A percentile compares a stretch with the other conserved stretches of the same genome.
phyloP scores from a whole-genome alignment of 345 rosid species.

The Camelina laxa region DNA sequence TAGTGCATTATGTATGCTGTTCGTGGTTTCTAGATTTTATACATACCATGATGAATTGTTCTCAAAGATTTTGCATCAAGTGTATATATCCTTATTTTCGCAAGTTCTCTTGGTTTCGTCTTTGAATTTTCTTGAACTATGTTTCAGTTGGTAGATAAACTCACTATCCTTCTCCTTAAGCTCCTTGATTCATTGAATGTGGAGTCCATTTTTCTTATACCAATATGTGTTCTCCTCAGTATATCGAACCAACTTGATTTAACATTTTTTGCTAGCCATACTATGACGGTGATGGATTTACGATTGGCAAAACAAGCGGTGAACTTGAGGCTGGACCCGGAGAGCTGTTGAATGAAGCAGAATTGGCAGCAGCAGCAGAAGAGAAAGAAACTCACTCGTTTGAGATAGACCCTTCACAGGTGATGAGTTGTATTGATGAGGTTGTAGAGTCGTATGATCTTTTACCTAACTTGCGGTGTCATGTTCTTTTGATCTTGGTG shows the following conservation, averaged over 20 bases:
- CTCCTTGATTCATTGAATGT: conserved; percentile 12
- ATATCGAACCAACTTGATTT: conserved; percentile 12
- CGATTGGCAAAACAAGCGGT: conserved; percentile 70
- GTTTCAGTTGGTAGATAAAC: conserved; percentile 14
- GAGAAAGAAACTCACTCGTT: conserved; percentile 93
- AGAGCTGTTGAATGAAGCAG: conserved; percentile 82
- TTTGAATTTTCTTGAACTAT: conserved; percentile 2
- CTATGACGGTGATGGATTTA: conserved; percentile 65
- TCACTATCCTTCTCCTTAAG: background rate
- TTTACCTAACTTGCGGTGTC: background rate
- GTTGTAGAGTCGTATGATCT: conserved; percentile 15
- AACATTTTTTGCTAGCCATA: conserved; percentile 45
- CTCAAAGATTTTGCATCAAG: too few species aligned
- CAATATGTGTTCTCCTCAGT: conserved; percentile 2
- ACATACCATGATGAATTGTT: background rate
- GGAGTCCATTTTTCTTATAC: background rate
- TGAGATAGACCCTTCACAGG: conserved; percentile 88
- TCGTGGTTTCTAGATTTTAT: background rate
- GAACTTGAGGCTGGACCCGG: conserved; percentile 67
- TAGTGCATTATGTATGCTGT: background rate
- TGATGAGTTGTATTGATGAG: too few species aligned
- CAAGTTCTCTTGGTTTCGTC: conserved; percentile 11
- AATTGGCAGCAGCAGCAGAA: conserved; percentile 90
- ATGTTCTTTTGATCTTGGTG: conserved; percentile 31
- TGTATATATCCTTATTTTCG: too few species aligned